A percentile compares a stretch with the other conserved stretches of the same genome.
phyloP scores from a whole-genome alignment of 306 rosid species.

The Glycine soja region DNA sequence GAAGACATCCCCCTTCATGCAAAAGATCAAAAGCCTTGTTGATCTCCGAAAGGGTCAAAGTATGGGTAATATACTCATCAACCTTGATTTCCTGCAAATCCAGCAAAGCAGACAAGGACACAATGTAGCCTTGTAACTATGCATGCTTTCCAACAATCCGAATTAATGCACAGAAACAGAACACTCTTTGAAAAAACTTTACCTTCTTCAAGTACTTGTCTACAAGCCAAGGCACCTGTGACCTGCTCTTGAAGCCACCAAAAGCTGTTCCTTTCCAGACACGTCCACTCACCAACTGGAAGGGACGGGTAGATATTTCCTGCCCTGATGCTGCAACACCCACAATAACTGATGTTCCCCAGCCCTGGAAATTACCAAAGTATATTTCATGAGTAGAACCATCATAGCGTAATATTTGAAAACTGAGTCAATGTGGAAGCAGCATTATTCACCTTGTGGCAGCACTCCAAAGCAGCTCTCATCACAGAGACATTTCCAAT shows the following conservation, averaged over 20 bases:
- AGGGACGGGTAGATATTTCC: conserved; percentile 93
- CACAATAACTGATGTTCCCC: conserved; percentile 94
- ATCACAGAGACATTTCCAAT: conserved; percentile 88
- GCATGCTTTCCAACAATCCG: conserved; percentile 21
- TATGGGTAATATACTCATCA: conserved; percentile 90
- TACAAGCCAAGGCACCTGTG: conserved; percentile 97
- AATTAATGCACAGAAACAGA: conserved; percentile 33
- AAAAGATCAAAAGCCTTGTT: conserved; percentile 86
- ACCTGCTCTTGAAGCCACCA: conserved; percentile 96
- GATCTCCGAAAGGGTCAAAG: conserved; percentile 72
- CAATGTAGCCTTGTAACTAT: neutral
- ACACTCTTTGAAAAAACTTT: conserved; percentile 21
- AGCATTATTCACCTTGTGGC: conserved; percentile 74
- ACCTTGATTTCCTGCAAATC: conserved; percentile 87
- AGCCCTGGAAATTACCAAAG: conserved; percentile 66
- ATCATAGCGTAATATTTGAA: conserved; percentile 33
- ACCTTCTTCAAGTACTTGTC: conserved; percentile 97
- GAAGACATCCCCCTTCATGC: conserved; percentile 91
- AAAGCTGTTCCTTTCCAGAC: conserved; percentile 98
- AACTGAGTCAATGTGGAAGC: conserved; percentile 8
- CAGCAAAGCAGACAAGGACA: conserved; percentile 20
- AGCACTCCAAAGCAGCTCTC: conserved; percentile 93
- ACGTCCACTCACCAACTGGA: conserved; percentile 93
- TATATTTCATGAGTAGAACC: conserved; percentile 8
- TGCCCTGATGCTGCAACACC: conserved; percentile 98